Evolutionary conservation across 805 yeast genomes (phyloP).

Genomic region (Maudiozyma turicensis): DNA sequence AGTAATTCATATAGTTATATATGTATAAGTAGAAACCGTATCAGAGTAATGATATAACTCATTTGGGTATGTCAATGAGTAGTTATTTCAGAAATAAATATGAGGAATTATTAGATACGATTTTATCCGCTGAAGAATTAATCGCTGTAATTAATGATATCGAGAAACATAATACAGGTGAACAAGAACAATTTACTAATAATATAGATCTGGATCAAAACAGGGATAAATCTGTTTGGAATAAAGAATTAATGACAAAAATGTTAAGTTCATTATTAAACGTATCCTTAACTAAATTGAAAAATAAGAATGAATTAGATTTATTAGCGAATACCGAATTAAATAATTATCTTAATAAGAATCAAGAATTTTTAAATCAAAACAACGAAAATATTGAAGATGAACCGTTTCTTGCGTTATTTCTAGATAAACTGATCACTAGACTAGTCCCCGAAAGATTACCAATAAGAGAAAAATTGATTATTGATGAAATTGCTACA

Average conservation of each 20-base stretch:
- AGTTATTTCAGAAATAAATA: slow-evolving; percentile 18
- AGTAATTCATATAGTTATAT: too few species aligned
- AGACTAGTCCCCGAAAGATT: slow-evolving; percentile 40
- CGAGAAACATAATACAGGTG: not conserved
- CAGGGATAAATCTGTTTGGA: not conserved
- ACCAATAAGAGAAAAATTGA: slow-evolving; percentile 35
- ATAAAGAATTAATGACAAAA: slow-evolving; percentile 27
- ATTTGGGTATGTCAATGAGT: too few species aligned
- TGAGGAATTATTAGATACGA: slow-evolving; percentile 18
- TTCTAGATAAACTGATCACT: slow-evolving; percentile 45
- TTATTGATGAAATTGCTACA: slow-evolving; percentile 3
- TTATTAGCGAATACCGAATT: not conserved
- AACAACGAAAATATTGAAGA: slow-evolving; percentile 4
- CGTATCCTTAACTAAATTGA: slow-evolving; percentile 34
- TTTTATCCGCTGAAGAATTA: slow-evolving; percentile 15
- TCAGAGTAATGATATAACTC: too few species aligned
- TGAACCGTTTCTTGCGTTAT: slow-evolving; percentile 49
- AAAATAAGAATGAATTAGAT: not conserved
- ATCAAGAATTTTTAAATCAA: not conserved
- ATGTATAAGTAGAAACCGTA: too few species aligned
- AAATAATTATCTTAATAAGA: not conserved
- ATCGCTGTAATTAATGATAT: not conserved
- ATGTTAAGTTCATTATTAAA: slow-evolving; percentile 37
- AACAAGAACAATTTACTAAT: slow-evolving; percentile 8
- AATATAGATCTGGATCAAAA: not conserved